Evolutionary conservation across 345 rosid species (phyloP), one percentile per base, ranked within the genome.

Genomic region (Murraya koenigii): DNA sequence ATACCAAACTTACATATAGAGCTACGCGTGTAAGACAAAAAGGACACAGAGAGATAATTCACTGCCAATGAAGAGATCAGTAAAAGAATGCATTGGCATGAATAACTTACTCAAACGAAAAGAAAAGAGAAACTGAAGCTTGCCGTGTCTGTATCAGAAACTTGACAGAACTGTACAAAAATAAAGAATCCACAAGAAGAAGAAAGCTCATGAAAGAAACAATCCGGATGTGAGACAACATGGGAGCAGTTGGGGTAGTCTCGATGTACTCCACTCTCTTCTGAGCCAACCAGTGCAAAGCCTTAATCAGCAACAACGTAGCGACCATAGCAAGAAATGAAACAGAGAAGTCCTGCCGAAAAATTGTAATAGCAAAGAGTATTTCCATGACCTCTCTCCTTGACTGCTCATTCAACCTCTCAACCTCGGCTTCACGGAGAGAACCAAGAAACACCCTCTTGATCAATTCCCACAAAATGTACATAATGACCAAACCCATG

Each of bases 351-450:
- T 95, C 99, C 81, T 95, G 97, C 80, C 99, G 78, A 77, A 93
- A 95, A 14, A 95, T 95, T 9, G 98, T 95, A 66, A 95, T 87
- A 2, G 97, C 99, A 71, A 95, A 95, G 78, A 95, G 97, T 74
- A 93, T 90, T 84, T 95, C 98, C 98, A 95, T 93, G 61, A 92
- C 86, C 81, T 95, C 99, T 68, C 99, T 92, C 97, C 96, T 92
- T 0, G 93, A 90, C 65, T 93, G 98, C 82, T 95, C 99, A 72
- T 95, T 95, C 83, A 95, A 80, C 67, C 99, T 86, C 88, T 95
- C 99, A 23, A 95, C 89, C 71, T 95, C 99, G 11, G 98, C 98
- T 84, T 95, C 99, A 6, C 99, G 90, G 32, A 95, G 99, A 13
- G 95, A 82, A 47, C 99, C 99, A 20, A 95, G 96, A 80, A 95